phyloP scores from a whole-genome alignment of 2,329 filamentous ascomycete species.

The Trichoderma polysporum region DNA sequence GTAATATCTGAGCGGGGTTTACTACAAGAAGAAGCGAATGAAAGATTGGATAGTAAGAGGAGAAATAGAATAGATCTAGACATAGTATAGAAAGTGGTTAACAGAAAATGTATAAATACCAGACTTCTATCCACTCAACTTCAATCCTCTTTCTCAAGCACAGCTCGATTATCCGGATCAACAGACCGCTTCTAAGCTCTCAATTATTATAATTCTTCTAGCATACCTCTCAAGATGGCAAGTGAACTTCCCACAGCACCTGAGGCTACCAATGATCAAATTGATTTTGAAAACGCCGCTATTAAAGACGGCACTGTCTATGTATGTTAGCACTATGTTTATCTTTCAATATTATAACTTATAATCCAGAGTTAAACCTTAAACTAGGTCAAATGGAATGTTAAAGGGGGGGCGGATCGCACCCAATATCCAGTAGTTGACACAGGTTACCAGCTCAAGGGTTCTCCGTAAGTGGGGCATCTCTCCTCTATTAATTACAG shows the following conservation, averaged over 20 bases:
- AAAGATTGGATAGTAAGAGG: background rate
- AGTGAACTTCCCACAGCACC: background rate
- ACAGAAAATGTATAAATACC: background rate
- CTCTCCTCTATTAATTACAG: background rate
- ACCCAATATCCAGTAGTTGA: background rate
- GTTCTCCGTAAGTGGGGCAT: constrained; percentile 1
- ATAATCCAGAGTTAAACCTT: background rate
- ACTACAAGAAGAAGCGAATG: background rate
- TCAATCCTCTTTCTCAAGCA: too few relatives aligned
- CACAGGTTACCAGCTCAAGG: constrained; percentile 17
- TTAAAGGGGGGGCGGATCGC: constrained; percentile 18
- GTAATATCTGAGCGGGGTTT: background rate
- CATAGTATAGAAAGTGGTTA: background rate
- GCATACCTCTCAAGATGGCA: background rate
- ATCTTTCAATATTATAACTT: background rate
- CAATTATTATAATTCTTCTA: background rate
- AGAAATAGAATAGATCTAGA: background rate
- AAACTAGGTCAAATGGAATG: constrained; percentile 20
- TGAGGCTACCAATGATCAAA: background rate
- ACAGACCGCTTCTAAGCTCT: background rate
- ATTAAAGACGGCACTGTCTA: background rate
- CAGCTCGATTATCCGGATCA: background rate
- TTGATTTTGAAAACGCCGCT: background rate
- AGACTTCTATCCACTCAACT: background rate
- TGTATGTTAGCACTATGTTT: background rate